Evolutionary conservation across 768 basidiomycete genomes (phyloP).

Genomic region (Rhodotorula kratochvilovae): DNA sequence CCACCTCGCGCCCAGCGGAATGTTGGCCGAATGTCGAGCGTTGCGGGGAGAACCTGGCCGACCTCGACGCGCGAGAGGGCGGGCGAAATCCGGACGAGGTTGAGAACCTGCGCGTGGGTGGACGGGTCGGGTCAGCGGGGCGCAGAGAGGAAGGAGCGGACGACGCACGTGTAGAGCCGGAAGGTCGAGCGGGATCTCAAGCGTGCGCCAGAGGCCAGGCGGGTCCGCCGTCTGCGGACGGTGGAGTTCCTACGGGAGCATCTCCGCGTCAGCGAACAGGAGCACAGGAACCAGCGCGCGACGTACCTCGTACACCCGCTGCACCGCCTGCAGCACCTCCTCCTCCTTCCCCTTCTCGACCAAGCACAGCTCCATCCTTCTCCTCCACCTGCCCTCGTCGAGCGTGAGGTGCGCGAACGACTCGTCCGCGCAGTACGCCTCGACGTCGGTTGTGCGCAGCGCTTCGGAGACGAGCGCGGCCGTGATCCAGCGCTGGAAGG

Average conservation of each 20-base stretch:
- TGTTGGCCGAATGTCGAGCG: constrained; percentile 63
- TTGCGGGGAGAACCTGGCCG: constrained; percentile 75
- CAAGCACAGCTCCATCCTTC: not conserved
- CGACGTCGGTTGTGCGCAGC: constrained; percentile 46
- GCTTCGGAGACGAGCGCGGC: constrained; percentile 43
- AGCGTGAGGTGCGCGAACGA: constrained; percentile 20
- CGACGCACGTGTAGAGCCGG: constrained; percentile 68
- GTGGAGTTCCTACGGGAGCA: constrained; percentile 42
- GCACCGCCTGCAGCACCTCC: not conserved
- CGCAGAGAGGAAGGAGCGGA: not conserved
- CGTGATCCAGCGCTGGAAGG: constrained; percentile 31
- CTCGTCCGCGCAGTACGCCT: constrained; percentile 45
- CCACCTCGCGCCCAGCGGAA: constrained; percentile 67
- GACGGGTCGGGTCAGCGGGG: not conserved
- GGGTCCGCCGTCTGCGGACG: constrained; percentile 48
- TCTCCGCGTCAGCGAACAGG: too few relatives aligned
- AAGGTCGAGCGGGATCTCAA: constrained; percentile 78
- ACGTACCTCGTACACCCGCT: constrained; percentile 10
- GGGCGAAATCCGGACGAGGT: constrained; percentile 46
- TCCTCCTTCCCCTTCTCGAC: not conserved
- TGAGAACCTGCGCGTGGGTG: constrained; percentile 56
- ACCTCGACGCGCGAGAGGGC: constrained; percentile 60
- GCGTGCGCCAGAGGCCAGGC: constrained; percentile 59
- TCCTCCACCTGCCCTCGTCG: constrained; percentile 46
- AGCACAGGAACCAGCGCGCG: not conserved